These are phyloP conservation scores for Lepiota venenata DNA, from an alignment of 768 basidiomycete species.

Conservation along the genomic window DNA sequence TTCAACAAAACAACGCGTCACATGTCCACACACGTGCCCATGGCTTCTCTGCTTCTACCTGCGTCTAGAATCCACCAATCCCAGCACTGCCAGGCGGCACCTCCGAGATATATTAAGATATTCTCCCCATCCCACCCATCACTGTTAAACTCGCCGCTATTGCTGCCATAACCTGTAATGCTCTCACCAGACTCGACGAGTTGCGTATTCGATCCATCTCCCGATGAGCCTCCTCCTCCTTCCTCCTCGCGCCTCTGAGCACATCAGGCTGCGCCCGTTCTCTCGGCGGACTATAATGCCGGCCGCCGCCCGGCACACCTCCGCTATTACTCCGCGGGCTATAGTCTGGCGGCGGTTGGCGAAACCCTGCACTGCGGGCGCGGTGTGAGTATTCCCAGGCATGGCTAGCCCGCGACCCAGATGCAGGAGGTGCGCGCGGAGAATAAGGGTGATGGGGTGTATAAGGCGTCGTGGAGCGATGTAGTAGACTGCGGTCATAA, in stretches of 20 bases:
- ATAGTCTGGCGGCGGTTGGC: conserved; percentile 19
- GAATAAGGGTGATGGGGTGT: conserved; percentile 17
- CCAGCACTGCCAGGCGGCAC: background rate
- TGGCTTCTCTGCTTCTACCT: background rate
- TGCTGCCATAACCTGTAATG: conserved; percentile 24
- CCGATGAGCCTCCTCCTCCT: conserved; percentile 10
- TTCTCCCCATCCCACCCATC: conserved; percentile 15
- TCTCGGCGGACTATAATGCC: conserved; percentile 13
- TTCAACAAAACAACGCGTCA: background rate
- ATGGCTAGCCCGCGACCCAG: conserved; percentile 31
- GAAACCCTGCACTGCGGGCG: conserved; percentile 13
- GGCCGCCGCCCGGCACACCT: background rate
- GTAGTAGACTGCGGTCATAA: conserved; percentile 40
- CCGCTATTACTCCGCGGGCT: conserved; percentile 15
- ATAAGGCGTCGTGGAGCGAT: conserved; percentile 18
- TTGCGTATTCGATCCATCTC: conserved; percentile 24
- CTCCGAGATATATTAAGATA: background rate
- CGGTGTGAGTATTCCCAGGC: conserved; percentile 34
- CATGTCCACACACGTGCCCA: background rate
- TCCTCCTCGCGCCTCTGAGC: conserved; percentile 9
- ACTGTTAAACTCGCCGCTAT: conserved; percentile 19
- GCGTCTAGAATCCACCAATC: background rate
- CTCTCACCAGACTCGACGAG: conserved; percentile 24
- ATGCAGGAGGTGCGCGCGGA: conserved; percentile 23
- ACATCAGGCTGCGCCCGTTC: conserved; percentile 11